These are phyloP conservation scores for Stemphylium vesicarium DNA, from an alignment of 2,329 filamentous ascomycete species.

Conservation along the genomic window DNA sequence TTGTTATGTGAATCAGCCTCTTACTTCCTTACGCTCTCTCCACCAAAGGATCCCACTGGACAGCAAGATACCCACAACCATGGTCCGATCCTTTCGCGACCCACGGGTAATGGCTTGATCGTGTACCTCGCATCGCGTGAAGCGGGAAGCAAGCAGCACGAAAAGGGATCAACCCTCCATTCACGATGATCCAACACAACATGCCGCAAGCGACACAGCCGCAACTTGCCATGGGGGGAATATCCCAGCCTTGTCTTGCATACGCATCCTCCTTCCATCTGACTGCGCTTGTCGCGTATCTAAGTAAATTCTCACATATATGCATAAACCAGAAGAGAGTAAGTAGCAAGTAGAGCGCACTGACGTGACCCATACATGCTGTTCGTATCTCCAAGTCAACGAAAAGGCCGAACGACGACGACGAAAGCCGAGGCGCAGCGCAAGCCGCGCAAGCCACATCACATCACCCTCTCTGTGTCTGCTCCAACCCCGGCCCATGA, in stretches of 20 bases:
- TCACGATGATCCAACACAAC: not conserved
- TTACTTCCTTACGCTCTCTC: no score
- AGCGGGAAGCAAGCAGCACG: not conserved
- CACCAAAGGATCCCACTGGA: no score
- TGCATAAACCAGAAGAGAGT: no score
- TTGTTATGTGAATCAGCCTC: no score
- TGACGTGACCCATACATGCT: no score
- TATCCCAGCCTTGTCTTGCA: not conserved
- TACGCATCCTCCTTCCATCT: not conserved
- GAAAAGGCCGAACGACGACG: no score
- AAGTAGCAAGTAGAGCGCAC: no score
- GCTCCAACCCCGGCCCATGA: no score
- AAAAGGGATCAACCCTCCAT: slow-evolving; percentile 1
- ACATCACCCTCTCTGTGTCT: no score
- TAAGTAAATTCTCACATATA: not conserved
- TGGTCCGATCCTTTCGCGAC: not conserved
- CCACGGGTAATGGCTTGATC: slow-evolving; percentile 1
- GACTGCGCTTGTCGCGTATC: not conserved
- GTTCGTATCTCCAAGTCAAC: no score
- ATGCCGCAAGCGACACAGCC: not conserved
- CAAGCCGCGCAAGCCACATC: no score
- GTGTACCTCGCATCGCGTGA: slow-evolving; percentile 10
- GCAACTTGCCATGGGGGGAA: not conserved
- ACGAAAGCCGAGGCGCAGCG: no score
- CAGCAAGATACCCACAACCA: not conserved